A percentile compares a stretch with the other conserved stretches of the same genome.
Conservation (phyloP, 768 basidiomycete genomes). For the Suillus placidus region DNA sequence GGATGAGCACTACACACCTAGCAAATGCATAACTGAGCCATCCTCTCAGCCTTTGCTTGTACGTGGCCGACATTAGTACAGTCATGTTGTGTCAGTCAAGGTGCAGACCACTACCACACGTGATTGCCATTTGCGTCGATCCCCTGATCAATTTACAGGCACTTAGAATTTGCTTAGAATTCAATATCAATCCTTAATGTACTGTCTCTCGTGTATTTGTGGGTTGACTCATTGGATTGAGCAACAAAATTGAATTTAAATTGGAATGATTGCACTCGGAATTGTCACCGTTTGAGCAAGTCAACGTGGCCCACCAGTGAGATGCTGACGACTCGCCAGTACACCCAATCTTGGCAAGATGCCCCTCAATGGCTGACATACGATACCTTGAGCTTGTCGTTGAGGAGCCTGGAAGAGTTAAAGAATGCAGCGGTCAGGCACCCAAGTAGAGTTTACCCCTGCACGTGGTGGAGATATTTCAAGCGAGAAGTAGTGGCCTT, state of each 20-base stretch:
- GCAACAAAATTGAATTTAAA: not conserved
- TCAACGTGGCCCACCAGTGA: not conserved
- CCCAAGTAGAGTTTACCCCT: not conserved
- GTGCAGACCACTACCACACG: not conserved
- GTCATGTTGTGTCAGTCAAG: not conserved
- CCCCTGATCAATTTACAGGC: not conserved
- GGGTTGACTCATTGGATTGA: not conserved
- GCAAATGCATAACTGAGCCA: slow-evolving; percentile 89
- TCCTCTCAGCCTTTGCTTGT: slow-evolving; percentile 51
- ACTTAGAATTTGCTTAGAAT: not conserved
- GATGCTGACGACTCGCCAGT: not conserved
- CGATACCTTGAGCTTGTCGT: not conserved
- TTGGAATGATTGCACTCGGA: not conserved
- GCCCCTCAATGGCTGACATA: not conserved
- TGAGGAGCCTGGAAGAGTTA: not conserved
- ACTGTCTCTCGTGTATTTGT: not conserved
- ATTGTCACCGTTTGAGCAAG: not conserved
- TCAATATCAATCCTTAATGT: not conserved
- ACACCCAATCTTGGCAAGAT: not conserved
- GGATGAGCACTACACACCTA: slow-evolving; percentile 45
- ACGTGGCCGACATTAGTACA: slow-evolving; percentile 3
- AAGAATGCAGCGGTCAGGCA: not conserved
- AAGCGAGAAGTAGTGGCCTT: not conserved
- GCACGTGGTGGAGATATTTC: not conserved
- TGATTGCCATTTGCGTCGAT: not conserved